Percentiles rank a stretch among this genome's conserved stretches.
Evolutionary conservation across 768 basidiomycete species (phyloP).

Genomic region (Leucocoprinus leucothites): DNA sequence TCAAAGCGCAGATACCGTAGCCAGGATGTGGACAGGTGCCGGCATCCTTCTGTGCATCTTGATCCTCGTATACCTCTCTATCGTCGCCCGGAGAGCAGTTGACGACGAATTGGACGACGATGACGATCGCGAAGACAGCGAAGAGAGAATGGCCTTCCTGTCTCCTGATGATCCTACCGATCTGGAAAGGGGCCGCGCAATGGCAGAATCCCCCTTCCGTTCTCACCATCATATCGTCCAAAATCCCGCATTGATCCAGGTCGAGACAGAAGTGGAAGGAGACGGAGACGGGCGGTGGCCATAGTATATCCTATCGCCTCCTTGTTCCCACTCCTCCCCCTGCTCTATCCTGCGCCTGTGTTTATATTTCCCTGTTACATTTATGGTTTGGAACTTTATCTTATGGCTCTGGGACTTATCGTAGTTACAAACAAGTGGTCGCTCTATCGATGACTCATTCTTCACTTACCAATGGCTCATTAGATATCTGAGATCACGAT

Average conservation of each 20-base stretch:
- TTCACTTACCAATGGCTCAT: background rate
- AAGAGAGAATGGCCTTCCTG: conserved; percentile 57
- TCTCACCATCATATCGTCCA: too few relatives aligned
- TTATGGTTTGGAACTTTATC: conserved; percentile 7
- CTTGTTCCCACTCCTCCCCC: background rate
- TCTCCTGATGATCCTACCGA: conserved; percentile 28
- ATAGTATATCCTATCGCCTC: background rate
- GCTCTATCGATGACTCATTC: background rate
- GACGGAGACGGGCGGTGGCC: conserved; percentile 11
- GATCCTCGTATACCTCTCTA: conserved; percentile 77
- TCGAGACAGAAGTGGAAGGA: conserved; percentile 13
- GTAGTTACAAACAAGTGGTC: background rate
- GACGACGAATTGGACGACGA: conserved; percentile 45
- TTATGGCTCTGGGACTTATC: conserved; percentile 2
- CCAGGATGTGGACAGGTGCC: conserved; percentile 59
- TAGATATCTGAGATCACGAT: conserved; percentile 4
- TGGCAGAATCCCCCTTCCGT: conserved; percentile 49
- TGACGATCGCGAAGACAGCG: conserved; percentile 29
- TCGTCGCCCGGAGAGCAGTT: conserved; percentile 69
- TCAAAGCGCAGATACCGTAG: conserved; percentile 46
- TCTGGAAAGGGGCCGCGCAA: conserved; percentile 34
- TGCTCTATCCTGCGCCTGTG: background rate
- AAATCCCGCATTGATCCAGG: conserved; percentile 22
- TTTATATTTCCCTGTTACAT: background rate
- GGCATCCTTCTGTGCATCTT: conserved; percentile 71